These are phyloP conservation scores for Panellus pusillus DNA, from an alignment of 768 basidiomycete species.

Conservation along the genomic window DNA sequence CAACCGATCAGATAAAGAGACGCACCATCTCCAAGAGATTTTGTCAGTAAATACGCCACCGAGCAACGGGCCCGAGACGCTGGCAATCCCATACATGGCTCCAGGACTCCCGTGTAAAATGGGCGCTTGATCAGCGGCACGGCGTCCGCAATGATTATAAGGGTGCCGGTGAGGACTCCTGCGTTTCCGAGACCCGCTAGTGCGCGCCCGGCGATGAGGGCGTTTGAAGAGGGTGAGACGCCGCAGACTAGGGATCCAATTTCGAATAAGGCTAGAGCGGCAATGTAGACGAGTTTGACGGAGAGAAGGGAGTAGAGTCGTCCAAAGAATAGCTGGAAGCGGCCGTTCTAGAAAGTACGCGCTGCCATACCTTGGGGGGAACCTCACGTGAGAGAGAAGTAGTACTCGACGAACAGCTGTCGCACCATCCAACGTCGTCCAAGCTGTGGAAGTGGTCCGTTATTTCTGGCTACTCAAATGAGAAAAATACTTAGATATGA, in stretches of 20 bases:
- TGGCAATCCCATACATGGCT: conserved; percentile 25
- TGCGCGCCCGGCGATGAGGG: not conserved
- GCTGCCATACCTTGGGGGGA: conserved; percentile 14
- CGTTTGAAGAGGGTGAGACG: too few species aligned
- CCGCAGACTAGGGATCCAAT: not conserved
- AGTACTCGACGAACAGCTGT: too few species aligned
- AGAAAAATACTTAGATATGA: too few species aligned
- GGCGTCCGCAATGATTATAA: conserved; percentile 10
- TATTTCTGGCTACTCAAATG: too few species aligned
- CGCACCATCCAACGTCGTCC: too few species aligned
- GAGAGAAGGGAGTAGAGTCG: too few species aligned
- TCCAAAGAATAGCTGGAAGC: too few species aligned
- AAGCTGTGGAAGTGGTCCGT: too few species aligned
- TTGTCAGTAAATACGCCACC: conserved; percentile 30
- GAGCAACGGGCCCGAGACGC: conserved; percentile 30
- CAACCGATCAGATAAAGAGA: not conserved
- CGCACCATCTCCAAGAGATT: conserved; percentile 37
- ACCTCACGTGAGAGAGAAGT: not conserved
- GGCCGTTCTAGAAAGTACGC: not conserved
- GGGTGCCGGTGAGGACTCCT: not conserved
- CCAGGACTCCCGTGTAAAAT: conserved; percentile 38
- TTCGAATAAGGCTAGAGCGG: not conserved
- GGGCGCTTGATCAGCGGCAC: conserved; percentile 30
- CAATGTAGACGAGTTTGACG: too few species aligned
- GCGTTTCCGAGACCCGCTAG: not conserved